phyloP scores from a whole-genome alignment of 2,329 filamentous ascomycete genomes.

The Beauveria sp. region DNA sequence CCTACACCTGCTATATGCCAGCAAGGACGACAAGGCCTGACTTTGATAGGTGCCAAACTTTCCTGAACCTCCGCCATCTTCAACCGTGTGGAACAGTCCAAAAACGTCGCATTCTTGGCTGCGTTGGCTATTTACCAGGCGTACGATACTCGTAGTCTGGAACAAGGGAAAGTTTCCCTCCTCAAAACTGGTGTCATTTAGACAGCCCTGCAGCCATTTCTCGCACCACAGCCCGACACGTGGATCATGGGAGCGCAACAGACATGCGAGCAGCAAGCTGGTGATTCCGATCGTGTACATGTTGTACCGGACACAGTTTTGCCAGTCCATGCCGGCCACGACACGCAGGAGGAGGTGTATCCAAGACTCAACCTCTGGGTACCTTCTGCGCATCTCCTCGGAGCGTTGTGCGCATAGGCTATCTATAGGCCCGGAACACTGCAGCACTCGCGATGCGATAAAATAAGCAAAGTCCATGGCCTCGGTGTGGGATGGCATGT shows the following conservation, averaged over 20 bases:
- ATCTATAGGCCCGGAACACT: constrained; percentile 4
- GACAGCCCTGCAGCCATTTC: constrained; percentile 15
- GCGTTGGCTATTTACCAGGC: constrained; percentile 13
- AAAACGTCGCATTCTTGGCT: constrained; percentile 9
- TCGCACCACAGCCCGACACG: constrained; percentile 15
- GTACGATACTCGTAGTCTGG: constrained; percentile 14
- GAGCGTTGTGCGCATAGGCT: background rate
- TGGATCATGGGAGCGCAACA: constrained; percentile 11
- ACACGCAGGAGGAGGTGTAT: constrained; percentile 17
- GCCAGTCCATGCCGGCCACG: constrained; percentile 17
- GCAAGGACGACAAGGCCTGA: constrained; percentile 6
- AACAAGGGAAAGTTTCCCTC: constrained; percentile 18
- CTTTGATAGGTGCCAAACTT: constrained; percentile 13
- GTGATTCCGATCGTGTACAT: constrained; percentile 18
- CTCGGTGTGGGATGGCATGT: constrained; percentile 10
- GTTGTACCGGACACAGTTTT: constrained; percentile 17
- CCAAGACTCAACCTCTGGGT: constrained; percentile 13
- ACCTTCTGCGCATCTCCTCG: background rate
- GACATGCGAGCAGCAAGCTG: constrained; percentile 14
- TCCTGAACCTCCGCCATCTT: constrained; percentile 12
- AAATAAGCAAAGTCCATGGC: constrained; percentile 17
- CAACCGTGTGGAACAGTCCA: constrained; percentile 12
- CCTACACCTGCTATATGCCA: constrained; percentile 10
- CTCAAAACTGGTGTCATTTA: constrained; percentile 12
- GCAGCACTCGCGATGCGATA: constrained; percentile 13